These are phyloP conservation scores for Begonia masoniana DNA, from an alignment of 306 rosid genomes.

Conservation along the genomic window DNA sequence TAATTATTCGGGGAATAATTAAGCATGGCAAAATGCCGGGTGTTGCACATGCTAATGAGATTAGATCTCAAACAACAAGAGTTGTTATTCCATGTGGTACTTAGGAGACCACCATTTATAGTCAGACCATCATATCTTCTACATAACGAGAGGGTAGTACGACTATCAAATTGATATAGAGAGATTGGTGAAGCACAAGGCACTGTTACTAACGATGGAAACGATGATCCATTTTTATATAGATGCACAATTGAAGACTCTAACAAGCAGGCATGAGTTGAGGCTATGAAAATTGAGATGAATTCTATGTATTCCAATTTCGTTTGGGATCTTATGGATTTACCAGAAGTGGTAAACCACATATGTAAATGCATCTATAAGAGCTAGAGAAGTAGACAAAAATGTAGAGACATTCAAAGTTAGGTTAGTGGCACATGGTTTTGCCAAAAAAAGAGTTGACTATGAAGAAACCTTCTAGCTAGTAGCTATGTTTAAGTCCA, in stretches of 20 bases:
- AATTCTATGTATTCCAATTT: not conserved
- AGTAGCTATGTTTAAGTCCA: not conserved
- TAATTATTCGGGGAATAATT: too few species aligned
- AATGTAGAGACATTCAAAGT: too few species aligned
- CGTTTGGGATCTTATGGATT: not conserved
- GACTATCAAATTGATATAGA: not conserved
- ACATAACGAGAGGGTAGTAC: not conserved
- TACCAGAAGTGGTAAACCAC: not conserved
- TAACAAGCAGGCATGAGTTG: not conserved
- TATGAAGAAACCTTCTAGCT: too few species aligned
- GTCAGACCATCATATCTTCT: not conserved
- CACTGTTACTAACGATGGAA: not conserved
- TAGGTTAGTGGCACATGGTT: too few species aligned
- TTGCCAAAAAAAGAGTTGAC: too few species aligned
- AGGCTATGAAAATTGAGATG: not conserved
- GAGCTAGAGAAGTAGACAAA: too few species aligned
- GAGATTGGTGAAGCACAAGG: not conserved
- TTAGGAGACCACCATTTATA: not conserved
- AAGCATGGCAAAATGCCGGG: too few species aligned
- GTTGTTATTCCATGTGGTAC: too few species aligned
- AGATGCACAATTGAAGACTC: not conserved
- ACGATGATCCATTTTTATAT: not conserved
- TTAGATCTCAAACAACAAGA: not conserved
- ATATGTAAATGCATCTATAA: not conserved
- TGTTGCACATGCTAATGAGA: not conserved